phyloP scores from a whole-genome alignment of 108 stramenopile species.

The Pseudonitzschia delicatissima region DNA sequence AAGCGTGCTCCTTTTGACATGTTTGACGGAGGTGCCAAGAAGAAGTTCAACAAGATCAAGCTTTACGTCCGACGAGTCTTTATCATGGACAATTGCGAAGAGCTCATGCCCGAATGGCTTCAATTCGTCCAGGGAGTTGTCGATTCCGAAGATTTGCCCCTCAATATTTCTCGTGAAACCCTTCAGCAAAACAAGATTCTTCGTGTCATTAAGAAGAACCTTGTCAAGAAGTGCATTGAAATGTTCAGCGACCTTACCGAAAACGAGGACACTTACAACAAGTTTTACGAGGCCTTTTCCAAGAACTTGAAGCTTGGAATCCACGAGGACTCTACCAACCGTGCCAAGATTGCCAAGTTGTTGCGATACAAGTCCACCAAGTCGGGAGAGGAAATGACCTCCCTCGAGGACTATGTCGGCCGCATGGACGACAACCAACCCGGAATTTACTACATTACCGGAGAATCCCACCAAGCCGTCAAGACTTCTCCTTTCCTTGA shows the following conservation, averaged over 20 bases:
- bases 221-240: slow-evolving; percentile 99
- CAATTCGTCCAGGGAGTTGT: slow-evolving; percentile 99
- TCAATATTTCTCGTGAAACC: slow-evolving; percentile 99
- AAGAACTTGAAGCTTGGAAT: slow-evolving; percentile 99
- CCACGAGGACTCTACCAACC: slow-evolving; percentile 99
- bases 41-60: slow-evolving; percentile 99
- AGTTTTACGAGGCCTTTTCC: slow-evolving; percentile 99
- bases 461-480: slow-evolving; percentile 98
- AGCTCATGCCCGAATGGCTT: slow-evolving; percentile 99
- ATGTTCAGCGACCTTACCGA: slow-evolving; percentile 99
- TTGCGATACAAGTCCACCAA: slow-evolving; percentile 99
- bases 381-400: slow-evolving; percentile 98
- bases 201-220: slow-evolving; percentile 99
- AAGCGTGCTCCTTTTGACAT: slow-evolving; percentile 99
- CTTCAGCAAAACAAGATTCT: slow-evolving; percentile 99
- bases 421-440: slow-evolving; percentile 99
- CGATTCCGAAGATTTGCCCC: slow-evolving; percentile 99
- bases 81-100: slow-evolving; percentile 99
- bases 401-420: slow-evolving; percentile 97
- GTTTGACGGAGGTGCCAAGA: slow-evolving; percentile 99
- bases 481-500: slow-evolving; percentile 99
- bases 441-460: slow-evolving; percentile 99
- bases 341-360: slow-evolving; percentile 99
- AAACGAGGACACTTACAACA: slow-evolving; percentile 99
- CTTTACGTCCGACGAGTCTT: slow-evolving; percentile 99